A percentile compares a stretch with the other conserved stretches of the same genome.
Conservation (phyloP, 75 land plant genomes). For the Picea sitchensis region DNA sequence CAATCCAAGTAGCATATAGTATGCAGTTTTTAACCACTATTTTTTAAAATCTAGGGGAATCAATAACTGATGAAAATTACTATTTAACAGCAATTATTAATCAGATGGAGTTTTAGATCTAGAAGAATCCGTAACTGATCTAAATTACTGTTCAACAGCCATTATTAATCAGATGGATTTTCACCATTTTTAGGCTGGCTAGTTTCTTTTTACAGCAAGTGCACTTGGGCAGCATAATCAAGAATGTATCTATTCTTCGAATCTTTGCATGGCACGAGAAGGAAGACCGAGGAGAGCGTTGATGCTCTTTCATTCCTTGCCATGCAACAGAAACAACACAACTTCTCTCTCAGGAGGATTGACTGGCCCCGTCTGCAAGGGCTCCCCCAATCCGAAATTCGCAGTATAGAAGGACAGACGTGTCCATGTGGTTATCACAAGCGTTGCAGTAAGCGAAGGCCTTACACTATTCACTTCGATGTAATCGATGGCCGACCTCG, state of each 20-base stretch:
- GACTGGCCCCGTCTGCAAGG: slow-evolving; percentile 70
- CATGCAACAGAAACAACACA: slow-evolving; percentile 68
- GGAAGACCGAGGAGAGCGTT: slow-evolving; percentile 70
- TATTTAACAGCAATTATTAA: too few species aligned
- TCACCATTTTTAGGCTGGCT: too few species aligned
- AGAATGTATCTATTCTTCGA: slow-evolving; percentile 17
- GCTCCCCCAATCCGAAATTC: slow-evolving; percentile 95
- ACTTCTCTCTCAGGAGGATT: slow-evolving; percentile 80
- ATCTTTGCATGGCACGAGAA: slow-evolving; percentile 44
- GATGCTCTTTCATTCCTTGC: slow-evolving; percentile 66
- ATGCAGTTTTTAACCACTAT: too few species aligned
- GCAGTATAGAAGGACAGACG: slow-evolving; percentile 72
- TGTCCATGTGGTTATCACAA: slow-evolving; percentile 87
- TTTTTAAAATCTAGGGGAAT: too few species aligned
- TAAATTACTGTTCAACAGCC: too few species aligned
- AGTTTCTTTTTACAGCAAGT: too few species aligned
- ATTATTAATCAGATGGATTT: too few species aligned
- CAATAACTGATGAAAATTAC: too few species aligned
- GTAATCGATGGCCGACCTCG: slow-evolving; percentile 84
- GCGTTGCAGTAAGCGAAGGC: slow-evolving; percentile 71
- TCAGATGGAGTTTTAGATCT: too few species aligned
- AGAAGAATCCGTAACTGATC: too few species aligned
- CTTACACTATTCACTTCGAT: slow-evolving; percentile 64
- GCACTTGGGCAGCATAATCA: too few species aligned
- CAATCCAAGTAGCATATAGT: too few species aligned